phyloP scores from a whole-genome alignment of 768 basidiomycete species.

The Leccinum truebloodii region DNA sequence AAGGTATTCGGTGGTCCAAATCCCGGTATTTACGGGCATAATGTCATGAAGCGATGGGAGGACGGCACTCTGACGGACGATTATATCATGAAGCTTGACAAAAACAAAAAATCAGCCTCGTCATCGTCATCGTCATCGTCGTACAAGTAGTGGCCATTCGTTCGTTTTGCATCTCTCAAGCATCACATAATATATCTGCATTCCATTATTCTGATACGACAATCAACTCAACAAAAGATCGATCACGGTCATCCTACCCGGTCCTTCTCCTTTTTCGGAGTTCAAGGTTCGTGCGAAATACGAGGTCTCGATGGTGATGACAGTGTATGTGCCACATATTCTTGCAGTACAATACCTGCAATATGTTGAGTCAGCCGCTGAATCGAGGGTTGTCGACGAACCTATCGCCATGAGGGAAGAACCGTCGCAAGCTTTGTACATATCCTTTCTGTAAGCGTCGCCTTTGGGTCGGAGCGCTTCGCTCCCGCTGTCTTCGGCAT shows the following conservation, averaged over 20 bases:
- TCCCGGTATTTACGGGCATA: slow-evolving; percentile 74
- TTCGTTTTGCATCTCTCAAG: not conserved
- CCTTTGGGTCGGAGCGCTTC: slow-evolving; percentile 6
- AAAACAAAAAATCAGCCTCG: slow-evolving; percentile 15
- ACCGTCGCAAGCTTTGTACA: slow-evolving; percentile 77
- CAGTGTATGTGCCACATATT: slow-evolving; percentile 48
- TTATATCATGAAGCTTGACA: slow-evolving; percentile 31
- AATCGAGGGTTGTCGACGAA: slow-evolving; percentile 30
- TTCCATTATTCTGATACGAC: not conserved
- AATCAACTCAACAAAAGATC: not conserved
- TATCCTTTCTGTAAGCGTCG: slow-evolving; percentile 42
- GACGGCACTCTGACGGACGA: slow-evolving; percentile 65
- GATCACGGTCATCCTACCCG: not conserved
- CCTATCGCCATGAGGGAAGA: slow-evolving; percentile 74
- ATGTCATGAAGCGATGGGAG: slow-evolving; percentile 83
- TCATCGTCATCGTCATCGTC: not conserved
- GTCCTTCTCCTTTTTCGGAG: slow-evolving; percentile 11
- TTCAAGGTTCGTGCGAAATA: not conserved
- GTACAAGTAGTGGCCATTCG: slow-evolving; percentile 14
- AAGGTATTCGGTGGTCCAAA: slow-evolving; percentile 83
- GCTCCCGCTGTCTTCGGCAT: slow-evolving; percentile 9
- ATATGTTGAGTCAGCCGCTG: not conserved
- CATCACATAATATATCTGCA: slow-evolving; percentile 8
- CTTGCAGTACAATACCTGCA: slow-evolving; percentile 68
- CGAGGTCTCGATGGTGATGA: slow-evolving; percentile 1